Base-by-base conservation (phyloP, 192 early-diverging fungal genomes). In the Coemansia sp. region DNA sequence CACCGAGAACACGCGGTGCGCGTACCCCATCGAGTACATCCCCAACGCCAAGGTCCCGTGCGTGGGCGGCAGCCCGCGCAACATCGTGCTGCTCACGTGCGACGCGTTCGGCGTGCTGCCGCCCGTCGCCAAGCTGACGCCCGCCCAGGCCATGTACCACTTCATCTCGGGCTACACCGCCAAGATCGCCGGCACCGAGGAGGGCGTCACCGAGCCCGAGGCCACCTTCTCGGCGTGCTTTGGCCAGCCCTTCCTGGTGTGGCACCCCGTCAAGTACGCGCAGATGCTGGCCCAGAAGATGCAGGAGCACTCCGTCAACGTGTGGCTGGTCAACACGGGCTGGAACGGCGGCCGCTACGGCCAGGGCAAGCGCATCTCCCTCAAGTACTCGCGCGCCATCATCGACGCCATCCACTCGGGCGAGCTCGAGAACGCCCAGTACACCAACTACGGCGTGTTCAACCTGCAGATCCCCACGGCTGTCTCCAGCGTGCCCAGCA, bases 121-220 rank as follows among this genome's bases (percentile, higher is more conserved):
- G 12, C 95, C 95, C 24, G 90, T 92, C 27, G 88, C 92, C 59
- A 91, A 91, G 70, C 82, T 98, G 61, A 90, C 87, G 6, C 78
- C 92, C 6, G 87, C 82, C 4, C 95, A 98, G 71, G 91, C 89
- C 67, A 92, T 92, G 88, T 98, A 95, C 83, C 94, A 95, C 81
- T 98, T 98, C 76, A 95, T 98, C 72, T 91, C 89, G 46, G 95
- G 95, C 22, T 98, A 95, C 84, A 98, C 95, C 1, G 92, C 95
- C 65, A 98, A 98, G 89, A 92, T 98, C 71, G 90, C 95, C 18
- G 95, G 95, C 47, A 98, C 95, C 25, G 95, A 98, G 66, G 92
- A 94, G 10, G 95, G 95, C 55, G 85, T 98, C 28, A 88, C 86
- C 10, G 92, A 94, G 69, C 95, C 95, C 16, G 79, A 84, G 67